Evolutionary conservation across 2,329 filamentous ascomycete genomes (phyloP), one percentile per base, ranked within the genome.

Genomic region (Xylariaceae sp.): DNA sequence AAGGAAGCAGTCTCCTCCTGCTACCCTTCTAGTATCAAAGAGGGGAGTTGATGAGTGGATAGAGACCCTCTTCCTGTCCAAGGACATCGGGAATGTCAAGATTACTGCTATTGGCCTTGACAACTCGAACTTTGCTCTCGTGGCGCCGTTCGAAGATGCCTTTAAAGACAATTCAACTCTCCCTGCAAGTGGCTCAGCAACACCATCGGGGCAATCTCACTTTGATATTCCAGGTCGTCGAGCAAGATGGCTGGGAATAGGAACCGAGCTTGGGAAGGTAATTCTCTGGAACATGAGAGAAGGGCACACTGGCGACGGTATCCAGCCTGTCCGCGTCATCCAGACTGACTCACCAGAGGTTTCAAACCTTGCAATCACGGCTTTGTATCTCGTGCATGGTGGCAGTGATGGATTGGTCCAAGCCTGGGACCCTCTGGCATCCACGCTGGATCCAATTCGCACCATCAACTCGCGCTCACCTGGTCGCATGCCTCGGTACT

Each of bases 381-480:
- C 89, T 2, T 71, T 98, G 13, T 94, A 95, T 59, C 67, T 98
- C 13, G 86, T 97, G 6, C 88, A 95, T 61, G 93, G 93, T 37
- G 93, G 93, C 19, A 95, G 87, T 52, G 93, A 98, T 64, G 91
- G 93, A 1, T 77, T 97, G 3, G 91, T 95, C 4, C 93, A 97
- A 63, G 87, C 89, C 4, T 98, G 93, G 93, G 93, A 98, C 67
- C 87, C 87, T n/a, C 71, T 98, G 35, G 88, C 84, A 1, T 97
- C 91, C 2, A 85, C 77, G 0, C 65, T 75, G 15, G 81, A 84
- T 16, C 88, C 93, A 0, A 77, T 97, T 38, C 81, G 89, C 30
- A 97, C 89, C 0, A 72, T 98, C 40, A 90, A 95, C 59, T 88
- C 89, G 3, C 82, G 86, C 12, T 89, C 91, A 51, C 87, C 87